These are phyloP conservation scores for Leishmania major DNA, from an alignment of 208 protist genomes.

Conservation along the genomic window DNA sequence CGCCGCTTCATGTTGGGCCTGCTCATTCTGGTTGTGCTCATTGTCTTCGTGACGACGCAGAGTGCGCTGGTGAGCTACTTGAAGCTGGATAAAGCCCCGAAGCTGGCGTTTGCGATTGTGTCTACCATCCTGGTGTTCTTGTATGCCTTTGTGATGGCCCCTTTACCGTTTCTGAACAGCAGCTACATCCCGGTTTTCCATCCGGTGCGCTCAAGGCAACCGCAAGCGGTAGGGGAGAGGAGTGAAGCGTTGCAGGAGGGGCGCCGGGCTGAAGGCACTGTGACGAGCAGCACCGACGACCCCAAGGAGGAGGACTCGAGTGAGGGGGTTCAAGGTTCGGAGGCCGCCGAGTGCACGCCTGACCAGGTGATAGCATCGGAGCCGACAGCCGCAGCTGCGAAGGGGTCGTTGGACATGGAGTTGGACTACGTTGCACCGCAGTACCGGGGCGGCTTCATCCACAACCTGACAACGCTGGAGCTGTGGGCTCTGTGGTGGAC, in stretches of 20 bases:
- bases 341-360: background rate
- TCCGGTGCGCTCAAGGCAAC: background rate
- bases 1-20: constrained; percentile 61
- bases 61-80: constrained; percentile 50
- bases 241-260: background rate
- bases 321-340: no score
- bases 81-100: constrained; percentile 18
- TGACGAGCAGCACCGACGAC: no score
- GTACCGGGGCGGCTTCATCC: constrained; percentile 56
- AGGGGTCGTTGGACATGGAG: constrained; percentile 16
- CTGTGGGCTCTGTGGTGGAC: constrained; percentile 64
- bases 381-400: no score
- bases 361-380: background rate
- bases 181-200: constrained; percentile 13
- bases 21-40: constrained; percentile 50
- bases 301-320: no score
- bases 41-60: constrained; percentile 54
- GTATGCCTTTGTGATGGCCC: constrained; percentile 26
- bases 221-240: background rate
- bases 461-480: constrained; percentile 38
- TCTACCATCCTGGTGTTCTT: constrained; percentile 30
- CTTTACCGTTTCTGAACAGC: constrained; percentile 41
- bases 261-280: background rate
- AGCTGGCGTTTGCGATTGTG: constrained; percentile 47
- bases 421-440: constrained; percentile 68